Conservation (phyloP, 208 protist genomes). For the Wallacemonas sp. region DNA sequence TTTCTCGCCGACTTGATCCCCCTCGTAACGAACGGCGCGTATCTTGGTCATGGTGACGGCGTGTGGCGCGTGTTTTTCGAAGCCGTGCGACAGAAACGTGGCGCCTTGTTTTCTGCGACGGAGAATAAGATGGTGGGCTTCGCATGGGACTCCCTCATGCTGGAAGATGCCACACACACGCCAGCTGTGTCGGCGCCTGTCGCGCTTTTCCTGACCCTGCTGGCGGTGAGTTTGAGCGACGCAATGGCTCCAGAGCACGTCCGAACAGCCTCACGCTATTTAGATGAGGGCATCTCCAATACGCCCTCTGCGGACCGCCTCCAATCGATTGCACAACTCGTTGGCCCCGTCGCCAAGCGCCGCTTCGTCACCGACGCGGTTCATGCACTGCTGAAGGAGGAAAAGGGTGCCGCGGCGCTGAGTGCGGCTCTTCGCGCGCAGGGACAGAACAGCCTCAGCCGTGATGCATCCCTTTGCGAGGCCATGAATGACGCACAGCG, state of each 20-base stretch:
- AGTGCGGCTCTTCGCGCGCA: constrained; percentile 33
- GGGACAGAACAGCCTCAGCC: constrained; percentile 45
- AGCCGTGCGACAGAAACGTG: constrained; percentile 45
- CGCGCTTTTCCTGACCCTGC: constrained; percentile 69
- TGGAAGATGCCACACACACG: constrained; percentile 56
- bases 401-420: constrained; percentile 23
- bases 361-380: constrained; percentile 39
- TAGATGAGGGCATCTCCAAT: constrained; percentile 42
- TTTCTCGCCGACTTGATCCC: constrained; percentile 55
- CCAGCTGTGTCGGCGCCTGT: constrained; percentile 69
- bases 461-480: constrained; percentile 68
- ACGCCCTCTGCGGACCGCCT: not conserved
- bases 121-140: constrained; percentile 40
- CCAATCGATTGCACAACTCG: not conserved
- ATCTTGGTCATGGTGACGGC: constrained; percentile 64
- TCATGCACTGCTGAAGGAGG: constrained; percentile 22
- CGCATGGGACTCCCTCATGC: constrained; percentile 68
- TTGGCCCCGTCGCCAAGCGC: constrained; percentile 45
- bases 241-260: constrained; percentile 19
- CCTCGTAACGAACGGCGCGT: constrained; percentile 40
- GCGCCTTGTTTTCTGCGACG: constrained; percentile 29
- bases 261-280: constrained; percentile 16
- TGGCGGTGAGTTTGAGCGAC: constrained; percentile 37
- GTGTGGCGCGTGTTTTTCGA: constrained; percentile 74
- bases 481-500: constrained; percentile 54